Base-by-base conservation (phyloP, 2,329 filamentous ascomycete genomes). In the Trichoderma sp. region DNA sequence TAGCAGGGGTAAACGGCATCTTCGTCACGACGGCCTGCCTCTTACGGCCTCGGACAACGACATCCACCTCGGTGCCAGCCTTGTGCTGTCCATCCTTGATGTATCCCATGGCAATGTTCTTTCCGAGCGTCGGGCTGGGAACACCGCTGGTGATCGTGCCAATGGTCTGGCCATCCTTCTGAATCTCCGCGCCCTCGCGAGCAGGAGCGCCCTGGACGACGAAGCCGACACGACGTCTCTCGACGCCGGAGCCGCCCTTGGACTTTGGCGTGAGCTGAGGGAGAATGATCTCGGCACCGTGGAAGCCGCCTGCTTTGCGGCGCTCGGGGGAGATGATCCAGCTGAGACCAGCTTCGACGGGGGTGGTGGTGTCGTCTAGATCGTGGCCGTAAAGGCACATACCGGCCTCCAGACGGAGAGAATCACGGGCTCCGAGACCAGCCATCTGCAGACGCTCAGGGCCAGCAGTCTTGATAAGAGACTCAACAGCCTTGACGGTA, bases 341-440 rank as follows among this genome's bases (percentile, higher is more conserved):
- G 75, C 81, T 79, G 36, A 90, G 84, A 15, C 81, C 84, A 36
- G 82, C 88, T 81, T 90, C 88, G 74, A 87, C 86, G 18, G 88
- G 88, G 18, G 88, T 89, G 21, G 86, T 89, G n/a, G 82, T 81
- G 79, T 97, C 95, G 80, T 97, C 91, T 47, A 99, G 88, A 81
- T 99, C 96, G 83, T 98, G 94, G n/a, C 96, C 96, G 83, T 99
- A 99, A n/a, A 99, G 88, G 82, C 96, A 99, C 95, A 99, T 97
- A 73, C 96, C 96, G 0, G 96, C 96, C 84, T 99, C 96, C 34
- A 99, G 90, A 61, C 96, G 91, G 73, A 99, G 89, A 73, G 92
- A 97, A 82, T 99, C 96, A 74, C 96, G 90, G 3, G 96, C 94
- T 11, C 95, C 96, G 0, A 99, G 88, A 3, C 96, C 96, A 2